These are phyloP conservation scores for Hyaloscypha bicolor DNA, from an alignment of 495 filamentous ascomycete genomes.

Conservation along the genomic window DNA sequence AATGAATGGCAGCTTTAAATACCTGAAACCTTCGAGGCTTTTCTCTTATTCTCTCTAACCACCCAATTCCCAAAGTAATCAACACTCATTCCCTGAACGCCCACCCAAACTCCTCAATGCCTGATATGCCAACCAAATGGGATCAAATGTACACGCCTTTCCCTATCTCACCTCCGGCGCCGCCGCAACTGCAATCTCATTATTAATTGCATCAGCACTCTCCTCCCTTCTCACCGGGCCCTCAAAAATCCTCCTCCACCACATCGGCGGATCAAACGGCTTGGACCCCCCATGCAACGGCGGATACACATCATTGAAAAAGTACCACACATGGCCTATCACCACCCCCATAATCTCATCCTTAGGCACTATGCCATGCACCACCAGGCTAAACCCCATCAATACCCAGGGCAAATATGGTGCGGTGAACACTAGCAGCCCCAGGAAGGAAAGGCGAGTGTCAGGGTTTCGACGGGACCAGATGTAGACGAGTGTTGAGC, in stretches of 20 bases:
- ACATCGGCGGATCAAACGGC: slow-evolving; percentile 86
- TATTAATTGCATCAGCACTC: slow-evolving; percentile 49
- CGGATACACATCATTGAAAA: slow-evolving; percentile 96
- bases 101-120: slow-evolving; percentile 20
- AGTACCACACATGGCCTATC: slow-evolving; percentile 97
- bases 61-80: not conserved
- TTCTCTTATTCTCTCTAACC: slow-evolving; percentile 1
- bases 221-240: slow-evolving; percentile 46
- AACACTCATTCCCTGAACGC: not conserved
- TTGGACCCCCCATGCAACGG: slow-evolving; percentile 81
- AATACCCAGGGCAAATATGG: slow-evolving; percentile 97
- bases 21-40: not conserved
- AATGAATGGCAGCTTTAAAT: slow-evolving; percentile 26
- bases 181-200: slow-evolving; percentile 55
- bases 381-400: slow-evolving; percentile 82
- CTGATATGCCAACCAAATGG: slow-evolving; percentile 1
- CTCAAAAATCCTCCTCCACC: slow-evolving; percentile 89
- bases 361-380: slow-evolving; percentile 87
- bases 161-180: slow-evolving; percentile 39
- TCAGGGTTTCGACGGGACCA: slow-evolving; percentile 96
- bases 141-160: not conserved
- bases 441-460: slow-evolving; percentile 86
- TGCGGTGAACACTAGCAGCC: slow-evolving; percentile 86
- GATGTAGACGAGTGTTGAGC: slow-evolving; percentile 93
- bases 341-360: slow-evolving; percentile 94